These are phyloP conservation scores for Medicago lupulina DNA, from an alignment of 306 rosid genomes.

Conservation along the genomic window DNA sequence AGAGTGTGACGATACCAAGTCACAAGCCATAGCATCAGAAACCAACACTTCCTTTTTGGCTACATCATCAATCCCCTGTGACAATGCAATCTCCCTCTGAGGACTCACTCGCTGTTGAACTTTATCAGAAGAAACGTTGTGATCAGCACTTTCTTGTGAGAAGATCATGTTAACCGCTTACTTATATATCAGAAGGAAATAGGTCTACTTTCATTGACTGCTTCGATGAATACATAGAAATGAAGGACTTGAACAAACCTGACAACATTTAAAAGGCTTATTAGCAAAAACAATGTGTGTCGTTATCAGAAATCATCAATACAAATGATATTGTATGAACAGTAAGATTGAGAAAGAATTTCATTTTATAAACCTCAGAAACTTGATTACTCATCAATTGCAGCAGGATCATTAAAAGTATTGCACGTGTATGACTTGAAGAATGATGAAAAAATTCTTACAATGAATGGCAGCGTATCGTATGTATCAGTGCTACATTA, in stretches of 20 bases:
- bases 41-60: constrained; percentile 43
- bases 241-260: constrained; percentile 8
- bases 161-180: constrained; percentile 70
- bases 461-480: too few species aligned
- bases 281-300: constrained; percentile 19
- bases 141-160: constrained; percentile 54
- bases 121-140: constrained; percentile 57
- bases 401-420: too few species aligned
- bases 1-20: constrained; percentile 47
- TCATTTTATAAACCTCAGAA: too few species aligned
- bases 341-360: too few species aligned
- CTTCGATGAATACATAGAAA: constrained; percentile 3
- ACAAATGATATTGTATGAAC: too few species aligned
- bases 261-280: constrained; percentile 30
- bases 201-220: constrained; percentile 44
- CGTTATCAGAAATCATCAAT: constrained; percentile 3
- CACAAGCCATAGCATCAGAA: constrained; percentile 49
- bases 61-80: constrained; percentile 41
- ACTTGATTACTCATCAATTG: too few species aligned
- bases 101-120: constrained; percentile 50
- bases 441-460: too few species aligned
- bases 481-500: too few species aligned
- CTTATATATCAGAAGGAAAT: constrained; percentile 50
- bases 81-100: constrained; percentile 44
- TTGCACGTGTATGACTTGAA: too few species aligned